phyloP scores from a whole-genome alignment of 441 rosid species.

The Adansonia gregorii region DNA sequence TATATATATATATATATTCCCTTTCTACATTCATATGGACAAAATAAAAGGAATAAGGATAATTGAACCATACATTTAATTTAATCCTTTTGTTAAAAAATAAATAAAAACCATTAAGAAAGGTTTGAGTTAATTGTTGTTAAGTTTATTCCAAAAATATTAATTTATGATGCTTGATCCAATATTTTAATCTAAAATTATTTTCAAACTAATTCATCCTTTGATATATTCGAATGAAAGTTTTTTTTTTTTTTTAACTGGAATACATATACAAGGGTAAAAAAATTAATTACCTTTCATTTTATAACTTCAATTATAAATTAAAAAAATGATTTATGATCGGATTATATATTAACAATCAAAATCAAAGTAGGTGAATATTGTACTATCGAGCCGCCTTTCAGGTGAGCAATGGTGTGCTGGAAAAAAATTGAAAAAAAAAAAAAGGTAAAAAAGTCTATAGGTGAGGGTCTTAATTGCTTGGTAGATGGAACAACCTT shows the following conservation, averaged over 20 bases:
- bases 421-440: neutral
- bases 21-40: too few species aligned
- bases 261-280: too few species aligned
- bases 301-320: neutral
- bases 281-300: neutral
- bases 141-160: neutral
- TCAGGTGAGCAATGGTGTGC: constrained; percentile 20
- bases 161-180: neutral
- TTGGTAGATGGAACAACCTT: constrained; percentile 3
- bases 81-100: neutral
- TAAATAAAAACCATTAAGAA: neutral
- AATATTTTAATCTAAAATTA: neutral
- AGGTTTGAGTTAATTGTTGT: neutral
- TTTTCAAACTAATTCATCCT: neutral
- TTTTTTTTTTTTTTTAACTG: neutral
- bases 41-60: neutral
- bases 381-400: constrained; percentile 33
- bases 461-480: constrained; percentile 10
- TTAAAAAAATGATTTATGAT: neutral
- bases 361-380: constrained; percentile 36
- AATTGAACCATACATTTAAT: neutral
- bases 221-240: neutral
- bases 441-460: neutral
- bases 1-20: too few species aligned
- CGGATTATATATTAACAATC: constrained; percentile 18